Evolutionary conservation across 2,329 filamentous ascomycete species (phyloP), one percentile per base, ranked within the genome.

Genomic region (Fusarium nurragi): DNA sequence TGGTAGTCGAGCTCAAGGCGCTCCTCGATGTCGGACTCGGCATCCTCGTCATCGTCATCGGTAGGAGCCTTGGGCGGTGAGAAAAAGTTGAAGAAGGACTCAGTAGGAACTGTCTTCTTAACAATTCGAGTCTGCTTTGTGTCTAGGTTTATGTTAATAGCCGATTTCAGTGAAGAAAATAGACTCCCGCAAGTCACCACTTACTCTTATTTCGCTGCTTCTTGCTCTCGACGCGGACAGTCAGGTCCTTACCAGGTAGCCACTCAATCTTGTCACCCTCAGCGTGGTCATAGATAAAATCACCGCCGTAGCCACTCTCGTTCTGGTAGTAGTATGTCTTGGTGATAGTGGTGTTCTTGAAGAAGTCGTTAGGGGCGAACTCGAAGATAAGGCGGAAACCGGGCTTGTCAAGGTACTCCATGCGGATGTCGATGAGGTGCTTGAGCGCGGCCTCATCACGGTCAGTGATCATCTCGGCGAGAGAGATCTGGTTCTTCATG

Each of bases 311-410:
- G 59, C 95, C 95, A 74, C 91, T 97, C 86, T 99, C 95, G 76
- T 95, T 96, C 81, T 97, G 94, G 83, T 99, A 99, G 84, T 89
- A 98, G 83, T 99, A 99, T 59, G 94, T 97, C 88, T 99, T 99
- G 76, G 92, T 93, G 79, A 99, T 88, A 71, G 87, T 92, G 86
- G 97, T 97, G 87, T 99, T 98, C 79, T 88, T 91, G 87, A 99
- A 99, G 83, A 90, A 98, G 67, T 96, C 92, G 80, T 99, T 99
- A 75, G 94, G 90, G 55, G 88, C 86, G 72, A 99, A 99, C 76
- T 97, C 94, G 77, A 99, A 99, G 80, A 99, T 97, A 57, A 99
- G 88, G 69, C 93, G 92, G 91, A 99, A 99, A 65, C 95, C 95
- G 44, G 95, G 95, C 77, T 94, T 94, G 80, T 99, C 94, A 69